phyloP scores from a whole-genome alignment of 140 eudicot genomes.

The Stevia rebaudiana region DNA sequence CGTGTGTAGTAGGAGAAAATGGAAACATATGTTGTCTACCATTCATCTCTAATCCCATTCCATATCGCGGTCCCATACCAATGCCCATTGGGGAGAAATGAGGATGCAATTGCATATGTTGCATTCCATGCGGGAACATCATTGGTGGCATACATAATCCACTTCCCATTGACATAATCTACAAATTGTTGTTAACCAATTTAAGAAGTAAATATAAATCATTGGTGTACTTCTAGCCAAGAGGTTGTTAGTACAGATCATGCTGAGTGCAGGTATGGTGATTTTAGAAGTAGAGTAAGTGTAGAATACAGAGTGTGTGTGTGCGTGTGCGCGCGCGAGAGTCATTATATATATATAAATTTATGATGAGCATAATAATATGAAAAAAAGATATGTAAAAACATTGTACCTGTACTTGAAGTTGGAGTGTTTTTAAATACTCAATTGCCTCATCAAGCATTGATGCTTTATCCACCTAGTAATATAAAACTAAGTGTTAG shows the following conservation, averaged over 20 bases:
- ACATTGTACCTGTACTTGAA: slow-evolving; percentile 79
- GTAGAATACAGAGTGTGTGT: too few species aligned
- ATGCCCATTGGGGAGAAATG: slow-evolving; percentile 77
- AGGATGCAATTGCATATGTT: slow-evolving; percentile 72
- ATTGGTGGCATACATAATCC: slow-evolving; percentile 87
- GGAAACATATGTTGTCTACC: slow-evolving; percentile 43
- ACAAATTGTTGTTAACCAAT: slow-evolving; percentile 18
- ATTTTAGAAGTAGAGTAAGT: too few species aligned
- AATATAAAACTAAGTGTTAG: slow-evolving; percentile 6
- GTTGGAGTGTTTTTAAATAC: slow-evolving; percentile 91
- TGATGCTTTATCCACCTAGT: slow-evolving; percentile 91
- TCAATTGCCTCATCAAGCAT: slow-evolving; percentile 99
- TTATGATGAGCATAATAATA: background rate
- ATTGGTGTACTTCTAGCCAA: too few species aligned
- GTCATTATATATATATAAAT: too few species aligned
- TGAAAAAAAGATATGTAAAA: background rate
- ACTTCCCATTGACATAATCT: slow-evolving; percentile 93
- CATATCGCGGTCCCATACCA: slow-evolving; percentile 48
- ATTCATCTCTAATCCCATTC: slow-evolving; percentile 36
- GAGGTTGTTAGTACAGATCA: too few species aligned
- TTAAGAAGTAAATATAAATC: background rate
- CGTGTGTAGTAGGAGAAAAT: slow-evolving; percentile 41
- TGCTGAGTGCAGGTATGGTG: too few species aligned
- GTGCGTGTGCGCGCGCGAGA: too few species aligned
- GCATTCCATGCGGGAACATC: slow-evolving; percentile 89